Evolutionary conservation across 768 basidiomycete genomes (phyloP).

Genomic region (Naganishia onofrii): DNA sequence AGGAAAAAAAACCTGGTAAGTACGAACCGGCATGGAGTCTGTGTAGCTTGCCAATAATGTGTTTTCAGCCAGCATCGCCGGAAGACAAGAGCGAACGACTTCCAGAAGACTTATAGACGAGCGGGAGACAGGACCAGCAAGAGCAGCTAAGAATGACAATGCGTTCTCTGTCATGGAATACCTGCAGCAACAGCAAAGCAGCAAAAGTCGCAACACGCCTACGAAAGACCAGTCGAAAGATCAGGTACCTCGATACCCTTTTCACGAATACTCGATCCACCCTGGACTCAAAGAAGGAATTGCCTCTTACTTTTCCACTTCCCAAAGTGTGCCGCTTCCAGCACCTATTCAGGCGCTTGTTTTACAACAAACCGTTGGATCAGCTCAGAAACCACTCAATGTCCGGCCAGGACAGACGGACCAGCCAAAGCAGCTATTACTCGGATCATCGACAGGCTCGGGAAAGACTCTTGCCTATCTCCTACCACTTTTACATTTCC

Average conservation of each 20-base stretch:
- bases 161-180: constrained; percentile 20
- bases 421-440: constrained; percentile 53
- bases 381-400: constrained; percentile 30
- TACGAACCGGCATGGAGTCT: background rate
- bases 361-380: constrained; percentile 63
- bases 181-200: constrained; percentile 4
- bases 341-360: constrained; percentile 61
- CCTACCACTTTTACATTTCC: constrained; percentile 72
- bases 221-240: constrained; percentile 13
- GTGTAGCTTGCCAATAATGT: background rate
- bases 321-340: constrained; percentile 13
- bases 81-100: constrained; percentile 9
- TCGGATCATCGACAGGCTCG: constrained; percentile 86
- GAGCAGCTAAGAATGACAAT: background rate
- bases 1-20: background rate
- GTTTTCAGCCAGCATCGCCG: background rate
- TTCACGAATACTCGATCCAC: constrained; percentile 30
- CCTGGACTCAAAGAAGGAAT: constrained; percentile 28
- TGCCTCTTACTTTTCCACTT: constrained; percentile 13
- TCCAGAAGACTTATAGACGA: constrained; percentile 18
- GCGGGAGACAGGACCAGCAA: background rate
- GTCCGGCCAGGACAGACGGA: constrained; percentile 54
- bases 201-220: background rate
- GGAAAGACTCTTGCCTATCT: constrained; percentile 90
- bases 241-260: constrained; percentile 18